phyloP scores from a whole-genome alignment of 352 stramenopile genomes.

The Phytophthora tubulina region DNA sequence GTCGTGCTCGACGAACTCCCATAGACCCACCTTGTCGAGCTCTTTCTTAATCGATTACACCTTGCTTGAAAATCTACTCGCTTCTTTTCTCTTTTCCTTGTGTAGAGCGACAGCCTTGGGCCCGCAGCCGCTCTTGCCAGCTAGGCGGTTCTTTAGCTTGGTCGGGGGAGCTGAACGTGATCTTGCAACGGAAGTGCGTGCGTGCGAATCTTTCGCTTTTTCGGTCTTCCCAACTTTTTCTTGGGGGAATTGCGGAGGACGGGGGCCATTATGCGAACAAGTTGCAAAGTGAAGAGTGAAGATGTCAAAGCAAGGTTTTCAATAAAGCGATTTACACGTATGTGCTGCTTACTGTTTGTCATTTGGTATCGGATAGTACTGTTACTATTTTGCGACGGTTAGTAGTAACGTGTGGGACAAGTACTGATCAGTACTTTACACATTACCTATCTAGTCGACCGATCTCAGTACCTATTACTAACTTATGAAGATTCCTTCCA shows the following conservation, averaged over 20 bases:
- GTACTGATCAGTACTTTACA: not conserved
- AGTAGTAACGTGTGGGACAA: not conserved
- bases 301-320: not conserved
- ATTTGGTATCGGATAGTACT: not conserved
- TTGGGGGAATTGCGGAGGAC: not conserved
- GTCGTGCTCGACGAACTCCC: not conserved
- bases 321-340: too few species aligned
- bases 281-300: not conserved
- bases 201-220: not conserved
- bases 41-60: constrained; percentile 2
- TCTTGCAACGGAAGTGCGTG: not conserved
- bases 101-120: not conserved
- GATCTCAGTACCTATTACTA: not conserved
- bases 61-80: constrained; percentile 9
- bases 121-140: not conserved
- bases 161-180: not conserved
- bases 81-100: not conserved
- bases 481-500: not conserved
- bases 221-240: not conserved
- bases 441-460: not conserved
- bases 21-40: constrained; percentile 14
- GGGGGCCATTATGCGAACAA: not conserved
- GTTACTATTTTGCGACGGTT: not conserved
- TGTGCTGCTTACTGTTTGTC: too few species aligned
- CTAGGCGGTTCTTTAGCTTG: not conserved